Percentiles rank a stretch among this genome's conserved stretches.
These are phyloP conservation scores for Citrus hindsii DNA, from an alignment of 345 rosid species.

Conservation along the genomic window DNA sequence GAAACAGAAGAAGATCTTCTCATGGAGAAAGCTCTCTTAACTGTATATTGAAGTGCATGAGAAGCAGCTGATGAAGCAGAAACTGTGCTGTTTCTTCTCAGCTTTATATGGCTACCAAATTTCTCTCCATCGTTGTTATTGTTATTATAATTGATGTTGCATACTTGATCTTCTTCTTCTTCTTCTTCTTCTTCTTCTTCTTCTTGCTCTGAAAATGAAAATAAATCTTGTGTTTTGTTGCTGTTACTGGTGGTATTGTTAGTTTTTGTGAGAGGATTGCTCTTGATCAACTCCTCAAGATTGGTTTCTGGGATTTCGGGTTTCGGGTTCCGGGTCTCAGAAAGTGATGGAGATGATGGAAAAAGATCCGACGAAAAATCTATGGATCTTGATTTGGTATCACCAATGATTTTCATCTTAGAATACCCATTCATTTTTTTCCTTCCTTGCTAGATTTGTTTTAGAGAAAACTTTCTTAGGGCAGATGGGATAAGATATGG, in stretches of 20 bases:
- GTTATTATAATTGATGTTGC: background rate
- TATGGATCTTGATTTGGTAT: conserved; percentile 31
- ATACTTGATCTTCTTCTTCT: conserved; percentile 1
- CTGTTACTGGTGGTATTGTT: background rate
- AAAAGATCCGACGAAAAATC: conserved; percentile 35
- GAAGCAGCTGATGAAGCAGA: conserved; percentile 31
- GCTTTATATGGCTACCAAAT: conserved; percentile 9
- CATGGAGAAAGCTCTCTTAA: conserved; percentile 64
- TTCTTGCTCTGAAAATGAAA: conserved; percentile 16
- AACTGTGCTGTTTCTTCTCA: conserved; percentile 63
- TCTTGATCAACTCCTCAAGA: conserved; percentile 1
- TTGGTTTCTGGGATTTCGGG: background rate
- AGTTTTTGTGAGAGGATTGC: background rate
- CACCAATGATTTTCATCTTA: conserved; percentile 31
- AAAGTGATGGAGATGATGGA: background rate
- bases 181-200: conserved; percentile 18
- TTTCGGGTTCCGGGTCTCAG: conserved; percentile 2
- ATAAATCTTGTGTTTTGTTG: conserved; percentile 6
- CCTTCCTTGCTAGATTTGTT: background rate
- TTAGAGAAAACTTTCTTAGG: background rate
- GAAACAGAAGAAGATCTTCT: conserved; percentile 80
- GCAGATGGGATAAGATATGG: background rate
- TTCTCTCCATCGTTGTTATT: conserved; percentile 12
- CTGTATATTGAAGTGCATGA: conserved; percentile 33
- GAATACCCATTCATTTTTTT: conserved; percentile 35